Conservation (phyloP, 208 protist genomes). For the Strigomonas culicis region DNA sequence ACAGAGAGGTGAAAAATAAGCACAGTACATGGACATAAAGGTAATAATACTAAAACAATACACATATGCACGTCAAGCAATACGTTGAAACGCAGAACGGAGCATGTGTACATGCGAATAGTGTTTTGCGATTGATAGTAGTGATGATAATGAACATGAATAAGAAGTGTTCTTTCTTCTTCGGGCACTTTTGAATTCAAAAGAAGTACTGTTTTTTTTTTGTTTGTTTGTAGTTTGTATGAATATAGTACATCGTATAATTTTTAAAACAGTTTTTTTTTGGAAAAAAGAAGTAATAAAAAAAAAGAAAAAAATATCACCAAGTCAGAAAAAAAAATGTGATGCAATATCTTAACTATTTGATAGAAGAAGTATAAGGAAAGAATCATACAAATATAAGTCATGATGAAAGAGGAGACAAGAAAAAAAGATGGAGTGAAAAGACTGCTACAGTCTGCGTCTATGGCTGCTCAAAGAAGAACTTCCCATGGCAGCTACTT, state of each 20-base stretch:
- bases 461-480: too few relatives aligned
- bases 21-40: neutral
- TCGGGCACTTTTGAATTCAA: too few relatives aligned
- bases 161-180: too few relatives aligned
- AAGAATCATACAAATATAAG: neutral
- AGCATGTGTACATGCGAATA: too few relatives aligned
- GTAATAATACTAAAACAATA: conserved; percentile 10
- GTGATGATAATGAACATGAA: too few relatives aligned
- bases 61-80: neutral
- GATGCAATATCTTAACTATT: neutral
- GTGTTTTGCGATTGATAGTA: too few relatives aligned
- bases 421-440: conserved; percentile 4
- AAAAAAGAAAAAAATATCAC: conserved; percentile 2
- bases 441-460: too few relatives aligned
- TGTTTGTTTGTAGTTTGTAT: too few relatives aligned
- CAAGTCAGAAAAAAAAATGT: conserved; percentile 8
- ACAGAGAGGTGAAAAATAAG: conserved; percentile 4
- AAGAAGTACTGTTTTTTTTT: too few relatives aligned
- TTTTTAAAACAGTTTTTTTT: neutral
- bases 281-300: neutral
- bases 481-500: too few relatives aligned
- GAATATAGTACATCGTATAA: too few relatives aligned
- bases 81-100: conserved; percentile 8
- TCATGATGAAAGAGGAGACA: conserved; percentile 2
- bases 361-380: neutral